Evolutionary conservation across 139 green algal genomes (phyloP).

Genomic region (Gonium pectorale): DNA sequence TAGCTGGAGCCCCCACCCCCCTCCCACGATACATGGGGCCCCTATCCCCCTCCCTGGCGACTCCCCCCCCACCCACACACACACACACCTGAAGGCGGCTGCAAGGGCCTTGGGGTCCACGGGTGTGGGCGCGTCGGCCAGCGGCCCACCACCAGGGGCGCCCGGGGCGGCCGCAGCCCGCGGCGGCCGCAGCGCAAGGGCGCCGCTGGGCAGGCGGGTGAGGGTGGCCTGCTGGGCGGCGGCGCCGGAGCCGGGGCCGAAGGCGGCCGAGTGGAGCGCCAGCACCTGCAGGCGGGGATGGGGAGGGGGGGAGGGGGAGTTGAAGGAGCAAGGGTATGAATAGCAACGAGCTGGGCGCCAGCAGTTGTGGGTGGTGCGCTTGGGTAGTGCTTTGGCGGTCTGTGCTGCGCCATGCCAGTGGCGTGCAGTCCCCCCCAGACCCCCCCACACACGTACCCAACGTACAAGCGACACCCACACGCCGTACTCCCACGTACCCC

Average conservation of each 20-base stretch:
- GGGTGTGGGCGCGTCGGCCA: neutral
- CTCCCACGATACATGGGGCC: too few species aligned
- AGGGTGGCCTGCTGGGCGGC: constrained; percentile 4
- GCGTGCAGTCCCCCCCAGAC: too few species aligned
- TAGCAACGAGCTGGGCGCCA: neutral
- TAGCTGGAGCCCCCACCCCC: too few species aligned
- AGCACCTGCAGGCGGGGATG: neutral
- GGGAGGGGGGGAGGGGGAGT: neutral
- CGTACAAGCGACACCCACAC: too few species aligned
- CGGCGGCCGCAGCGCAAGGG: neutral
- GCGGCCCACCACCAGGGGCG: neutral
- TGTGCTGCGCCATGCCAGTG: too few species aligned
- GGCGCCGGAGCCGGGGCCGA: too few species aligned
- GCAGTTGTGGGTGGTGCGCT: too few species aligned
- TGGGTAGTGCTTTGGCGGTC: too few species aligned
- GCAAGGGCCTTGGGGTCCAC: neutral
- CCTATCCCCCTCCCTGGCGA: neutral
- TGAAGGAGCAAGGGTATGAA: neutral
- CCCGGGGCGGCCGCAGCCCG: neutral
- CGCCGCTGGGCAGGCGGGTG: neutral
- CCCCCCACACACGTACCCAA: too few species aligned
- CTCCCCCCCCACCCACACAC: neutral
- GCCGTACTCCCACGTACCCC: neutral
- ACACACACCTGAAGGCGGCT: constrained; percentile 13
- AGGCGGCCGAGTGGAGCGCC: neutral